Conservation (phyloP, 768 basidiomycete genomes). For the Naganishia antarctica region DNA sequence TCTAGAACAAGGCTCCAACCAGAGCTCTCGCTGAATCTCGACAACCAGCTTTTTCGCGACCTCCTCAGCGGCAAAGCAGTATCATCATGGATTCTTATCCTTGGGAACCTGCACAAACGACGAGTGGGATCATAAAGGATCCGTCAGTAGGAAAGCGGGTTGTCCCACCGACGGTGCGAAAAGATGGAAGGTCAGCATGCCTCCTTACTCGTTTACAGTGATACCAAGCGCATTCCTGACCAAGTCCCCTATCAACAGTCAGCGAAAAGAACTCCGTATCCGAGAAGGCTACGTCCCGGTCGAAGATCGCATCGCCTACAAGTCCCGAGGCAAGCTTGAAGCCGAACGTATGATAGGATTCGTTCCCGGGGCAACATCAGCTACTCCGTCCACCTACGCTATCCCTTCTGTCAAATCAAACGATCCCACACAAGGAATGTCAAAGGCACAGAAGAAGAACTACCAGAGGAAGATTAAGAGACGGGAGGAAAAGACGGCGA, state of each 20-base stretch:
- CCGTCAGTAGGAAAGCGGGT: slow-evolving; percentile 5
- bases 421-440: slow-evolving; percentile 23
- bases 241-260: background rate
- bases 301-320: slow-evolving; percentile 84
- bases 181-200: slow-evolving; percentile 12
- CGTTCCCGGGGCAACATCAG: slow-evolving; percentile 69
- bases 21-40: too few relatives aligned
- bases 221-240: background rate
- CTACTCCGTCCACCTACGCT: slow-evolving; percentile 34
- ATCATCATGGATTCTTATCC: slow-evolving; percentile 17
- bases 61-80: too few relatives aligned
- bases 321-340: slow-evolving; percentile 68
- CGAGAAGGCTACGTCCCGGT: slow-evolving; percentile 90
- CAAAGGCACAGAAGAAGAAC: slow-evolving; percentile 50
- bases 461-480: slow-evolving; percentile 72
- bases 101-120: slow-evolving; percentile 19
- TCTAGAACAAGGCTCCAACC: too few relatives aligned
- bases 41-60: too few relatives aligned
- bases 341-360: slow-evolving; percentile 69
- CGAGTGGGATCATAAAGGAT: slow-evolving; percentile 11
- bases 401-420: slow-evolving; percentile 8
- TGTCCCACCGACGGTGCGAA: slow-evolving; percentile 10
- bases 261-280: slow-evolving; percentile 78
- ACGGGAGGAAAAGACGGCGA: slow-evolving; percentile 66
- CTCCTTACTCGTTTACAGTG: background rate